phyloP scores from a whole-genome alignment of 441 rosid species.

The Sinapis alba region DNA sequence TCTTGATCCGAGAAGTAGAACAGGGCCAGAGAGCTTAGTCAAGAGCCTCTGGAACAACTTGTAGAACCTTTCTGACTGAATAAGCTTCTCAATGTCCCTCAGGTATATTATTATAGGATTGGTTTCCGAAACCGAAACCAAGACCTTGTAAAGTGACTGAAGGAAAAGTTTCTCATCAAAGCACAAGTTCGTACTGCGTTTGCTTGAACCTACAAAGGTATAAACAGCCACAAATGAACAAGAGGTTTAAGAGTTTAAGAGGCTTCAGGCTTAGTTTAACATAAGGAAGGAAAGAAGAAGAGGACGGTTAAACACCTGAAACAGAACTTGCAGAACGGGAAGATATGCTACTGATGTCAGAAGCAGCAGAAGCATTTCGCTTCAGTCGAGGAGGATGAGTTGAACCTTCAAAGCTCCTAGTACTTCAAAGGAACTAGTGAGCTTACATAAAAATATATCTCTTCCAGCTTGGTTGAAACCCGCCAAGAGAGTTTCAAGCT shows the following conservation, averaged over 20 bases:
- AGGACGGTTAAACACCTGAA: conserved; percentile 43
- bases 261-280: neutral
- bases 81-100: conserved; percentile 82
- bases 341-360: conserved; percentile 69
- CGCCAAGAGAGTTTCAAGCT: neutral
- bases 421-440: conserved; percentile 4
- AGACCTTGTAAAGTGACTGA: conserved; percentile 89
- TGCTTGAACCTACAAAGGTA: conserved; percentile 50
- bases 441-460: conserved; percentile 1
- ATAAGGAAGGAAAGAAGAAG: neutral
- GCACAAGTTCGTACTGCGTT: conserved; percentile 71
- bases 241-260: neutral
- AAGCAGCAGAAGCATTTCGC: conserved; percentile 73
- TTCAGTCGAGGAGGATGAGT: conserved; percentile 51
- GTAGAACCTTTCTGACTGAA: conserved; percentile 72
- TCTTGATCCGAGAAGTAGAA: conserved; percentile 84
- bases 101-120: conserved; percentile 74
- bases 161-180: conserved; percentile 83
- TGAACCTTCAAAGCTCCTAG: conserved; percentile 59
- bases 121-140: conserved; percentile 74
- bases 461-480: neutral
- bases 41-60: conserved; percentile 67
- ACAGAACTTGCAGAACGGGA: conserved; percentile 46
- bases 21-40: conserved; percentile 72
- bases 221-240: conserved; percentile 16